Evolutionary conservation across 31 red algal species (phyloP).

Genomic region (Odonthalia washingtoniensis): DNA sequence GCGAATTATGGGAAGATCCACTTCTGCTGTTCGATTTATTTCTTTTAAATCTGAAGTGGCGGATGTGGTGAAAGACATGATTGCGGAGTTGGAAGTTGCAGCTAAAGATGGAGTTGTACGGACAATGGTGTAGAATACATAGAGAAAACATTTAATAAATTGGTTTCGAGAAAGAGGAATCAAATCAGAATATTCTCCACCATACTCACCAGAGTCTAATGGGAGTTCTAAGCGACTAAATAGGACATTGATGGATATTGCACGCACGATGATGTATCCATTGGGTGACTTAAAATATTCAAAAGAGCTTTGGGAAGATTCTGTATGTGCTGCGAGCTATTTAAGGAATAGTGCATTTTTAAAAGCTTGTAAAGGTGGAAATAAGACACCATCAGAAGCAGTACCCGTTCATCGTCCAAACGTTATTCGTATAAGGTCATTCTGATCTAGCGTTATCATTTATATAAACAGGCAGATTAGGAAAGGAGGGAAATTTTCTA

Average conservation of each 20-base stretch:
- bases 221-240: constrained; percentile 20
- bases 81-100: background rate
- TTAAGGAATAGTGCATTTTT: too few species aligned
- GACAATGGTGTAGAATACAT: constrained; percentile 16
- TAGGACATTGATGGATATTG: constrained; percentile 4
- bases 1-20: too few species aligned
- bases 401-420: too few species aligned
- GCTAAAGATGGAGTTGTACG: background rate
- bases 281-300: background rate
- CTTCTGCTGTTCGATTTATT: background rate
- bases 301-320: too few species aligned
- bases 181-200: background rate
- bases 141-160: background rate
- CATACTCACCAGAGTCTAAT: constrained; percentile 45
- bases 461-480: too few species aligned
- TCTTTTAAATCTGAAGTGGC: background rate
- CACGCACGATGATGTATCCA: constrained; percentile 12
- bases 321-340: too few species aligned
- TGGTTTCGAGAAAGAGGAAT: constrained; percentile 31
- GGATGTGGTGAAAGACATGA: constrained; percentile 18
- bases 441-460: too few species aligned
- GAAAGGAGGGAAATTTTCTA: too few species aligned
- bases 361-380: too few species aligned
- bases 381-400: too few species aligned
- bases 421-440: too few species aligned